Conservation (phyloP, 2,329 filamentous ascomycete species). For the Fusarium nurragi region DNA sequence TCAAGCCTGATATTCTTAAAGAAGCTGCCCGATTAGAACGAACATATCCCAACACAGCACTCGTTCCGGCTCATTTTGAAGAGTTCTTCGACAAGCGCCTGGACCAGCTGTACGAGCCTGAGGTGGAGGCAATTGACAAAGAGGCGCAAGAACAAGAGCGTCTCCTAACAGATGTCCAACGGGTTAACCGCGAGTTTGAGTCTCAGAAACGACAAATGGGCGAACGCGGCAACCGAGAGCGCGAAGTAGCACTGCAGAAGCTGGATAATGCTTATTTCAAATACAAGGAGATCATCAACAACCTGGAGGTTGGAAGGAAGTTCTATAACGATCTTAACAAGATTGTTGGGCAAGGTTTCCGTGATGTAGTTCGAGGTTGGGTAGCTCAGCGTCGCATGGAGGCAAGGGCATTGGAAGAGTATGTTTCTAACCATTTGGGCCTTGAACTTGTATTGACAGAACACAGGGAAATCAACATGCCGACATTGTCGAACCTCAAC, state of each 20-base stretch:
- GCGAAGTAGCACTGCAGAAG: constrained; percentile 86
- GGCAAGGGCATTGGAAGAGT: constrained; percentile 81
- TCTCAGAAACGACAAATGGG: constrained; percentile 73
- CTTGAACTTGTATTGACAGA: constrained; percentile 8
- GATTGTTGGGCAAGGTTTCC: constrained; percentile 81
- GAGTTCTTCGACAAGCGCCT: constrained; percentile 86
- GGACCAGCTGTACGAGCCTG: constrained; percentile 77
- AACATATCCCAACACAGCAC: constrained; percentile 82
- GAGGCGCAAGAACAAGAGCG: constrained; percentile 82
- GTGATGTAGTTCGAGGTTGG: constrained; percentile 81
- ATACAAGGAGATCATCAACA: constrained; percentile 94
- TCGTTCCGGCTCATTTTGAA: constrained; percentile 92
- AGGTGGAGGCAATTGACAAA: constrained; percentile 74
- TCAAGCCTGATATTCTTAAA: constrained; percentile 82
- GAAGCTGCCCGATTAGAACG: constrained; percentile 88
- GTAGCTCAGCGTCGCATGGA: constrained; percentile 83
- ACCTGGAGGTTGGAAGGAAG: constrained; percentile 89
- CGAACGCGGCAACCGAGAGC: constrained; percentile 71
- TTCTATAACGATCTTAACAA: constrained; percentile 97
- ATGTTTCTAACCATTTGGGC: constrained; percentile 45
- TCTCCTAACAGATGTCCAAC: constrained; percentile 73
- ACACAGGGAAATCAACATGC: constrained; percentile 62
- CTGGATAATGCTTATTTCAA: constrained; percentile 93
- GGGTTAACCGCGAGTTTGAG: constrained; percentile 82
- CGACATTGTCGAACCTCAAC: constrained; percentile 58